A percentile compares a stretch with the other conserved stretches of the same genome.
phyloP scores from a whole-genome alignment of 2,329 filamentous ascomycete genomes.

The Coniochaeta prunicola region DNA sequence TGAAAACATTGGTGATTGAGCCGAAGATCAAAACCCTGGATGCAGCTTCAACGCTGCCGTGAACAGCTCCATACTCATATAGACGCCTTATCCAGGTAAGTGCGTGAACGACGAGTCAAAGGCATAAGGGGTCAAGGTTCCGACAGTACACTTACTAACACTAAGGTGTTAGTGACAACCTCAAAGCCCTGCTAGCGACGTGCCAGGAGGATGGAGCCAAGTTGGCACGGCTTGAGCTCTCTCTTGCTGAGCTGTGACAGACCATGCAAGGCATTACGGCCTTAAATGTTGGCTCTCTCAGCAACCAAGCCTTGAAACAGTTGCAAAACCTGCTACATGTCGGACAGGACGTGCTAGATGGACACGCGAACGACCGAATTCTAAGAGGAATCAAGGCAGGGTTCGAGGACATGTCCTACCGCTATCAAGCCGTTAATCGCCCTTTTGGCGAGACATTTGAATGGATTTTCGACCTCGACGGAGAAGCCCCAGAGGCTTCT shows the following conservation, averaged over 20 bases:
- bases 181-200: not conserved
- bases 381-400: not conserved
- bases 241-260: not conserved
- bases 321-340: not conserved
- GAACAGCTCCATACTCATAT: not conserved
- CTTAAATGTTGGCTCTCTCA: not conserved
- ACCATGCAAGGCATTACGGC: not conserved
- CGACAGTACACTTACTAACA: not conserved
- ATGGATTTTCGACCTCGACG: not conserved
- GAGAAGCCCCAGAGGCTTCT: not conserved
- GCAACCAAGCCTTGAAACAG: not conserved
- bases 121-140: no score
- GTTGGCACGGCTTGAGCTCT: not conserved
- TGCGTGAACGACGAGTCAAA: no score
- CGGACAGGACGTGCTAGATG: not conserved
- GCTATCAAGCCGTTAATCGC: not conserved
- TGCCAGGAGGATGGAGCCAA: not conserved
- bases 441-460: not conserved
- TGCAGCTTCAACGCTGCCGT: not conserved
- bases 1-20: not conserved
- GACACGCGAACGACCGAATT: not conserved
- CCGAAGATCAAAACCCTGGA: not conserved
- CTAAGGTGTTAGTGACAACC: not conserved
- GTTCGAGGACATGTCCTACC: not conserved
- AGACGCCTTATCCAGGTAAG: not conserved